phyloP scores from a whole-genome alignment of 2,329 filamentous ascomycete genomes.

The Cercospora sojina region DNA sequence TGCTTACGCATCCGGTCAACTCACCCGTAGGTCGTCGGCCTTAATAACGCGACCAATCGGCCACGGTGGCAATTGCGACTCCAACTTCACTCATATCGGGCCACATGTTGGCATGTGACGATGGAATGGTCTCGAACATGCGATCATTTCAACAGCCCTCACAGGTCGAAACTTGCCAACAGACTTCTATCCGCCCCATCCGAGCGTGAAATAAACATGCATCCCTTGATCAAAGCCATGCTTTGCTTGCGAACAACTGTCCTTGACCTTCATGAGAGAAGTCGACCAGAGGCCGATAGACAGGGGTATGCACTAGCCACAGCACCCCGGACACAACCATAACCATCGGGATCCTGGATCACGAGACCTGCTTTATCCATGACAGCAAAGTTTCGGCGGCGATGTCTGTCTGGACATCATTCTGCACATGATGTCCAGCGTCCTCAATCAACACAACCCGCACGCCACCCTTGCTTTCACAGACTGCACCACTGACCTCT shows the following conservation, averaged over 20 bases:
- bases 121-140: not conserved
- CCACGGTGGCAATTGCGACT: not conserved
- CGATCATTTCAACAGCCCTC: not conserved
- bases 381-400: slow-evolving; percentile 39
- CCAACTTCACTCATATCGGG: not conserved
- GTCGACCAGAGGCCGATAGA: not conserved
- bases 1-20: not conserved
- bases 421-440: slow-evolving; percentile 55
- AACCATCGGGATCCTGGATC: slow-evolving; percentile 1
- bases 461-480: slow-evolving; percentile 10
- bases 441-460: slow-evolving; percentile 45
- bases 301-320: not conserved
- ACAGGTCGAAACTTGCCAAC: not conserved
- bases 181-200: not conserved
- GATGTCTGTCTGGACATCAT: slow-evolving; percentile 51
- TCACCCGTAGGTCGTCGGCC: not conserved
- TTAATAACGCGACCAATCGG: not conserved
- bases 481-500: slow-evolving; percentile 37
- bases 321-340: slow-evolving; percentile 8
- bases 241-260: not conserved
- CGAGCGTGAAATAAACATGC: not conserved
- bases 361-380: slow-evolving; percentile 8
- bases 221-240: not conserved
- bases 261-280: not conserved
- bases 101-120: not conserved